Evolutionary conservation across 2,329 filamentous ascomycete genomes (phyloP).

Genomic region (Aspergillus viridinutans): DNA sequence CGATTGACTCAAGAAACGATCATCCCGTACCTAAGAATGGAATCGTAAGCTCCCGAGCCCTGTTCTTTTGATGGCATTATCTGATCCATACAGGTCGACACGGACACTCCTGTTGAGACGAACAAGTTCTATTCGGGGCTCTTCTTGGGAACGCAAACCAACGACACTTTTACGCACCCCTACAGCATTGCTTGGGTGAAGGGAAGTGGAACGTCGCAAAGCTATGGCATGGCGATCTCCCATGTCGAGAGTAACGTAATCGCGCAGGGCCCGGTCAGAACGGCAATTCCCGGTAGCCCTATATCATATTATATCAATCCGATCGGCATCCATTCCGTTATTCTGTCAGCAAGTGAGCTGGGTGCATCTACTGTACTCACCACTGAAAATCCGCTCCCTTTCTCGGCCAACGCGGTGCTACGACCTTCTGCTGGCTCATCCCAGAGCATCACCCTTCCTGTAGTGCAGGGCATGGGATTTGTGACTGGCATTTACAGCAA

Average conservation of each 20-base stretch:
- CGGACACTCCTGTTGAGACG: conserved; percentile 38
- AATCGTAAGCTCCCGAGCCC: conserved; percentile 28
- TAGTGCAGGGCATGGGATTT: conserved; percentile 87
- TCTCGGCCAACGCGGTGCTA: conserved; percentile 66
- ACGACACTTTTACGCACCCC: conserved; percentile 69
- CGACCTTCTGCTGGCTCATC: conserved; percentile 49
- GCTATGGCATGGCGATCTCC: conserved; percentile 73
- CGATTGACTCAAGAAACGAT: conserved; percentile 36
- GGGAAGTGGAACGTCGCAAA: conserved; percentile 58
- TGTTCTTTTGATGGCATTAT: not conserved
- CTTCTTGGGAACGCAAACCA: conserved; percentile 68
- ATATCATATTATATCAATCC: conserved; percentile 75
- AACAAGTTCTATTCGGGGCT: conserved; percentile 72
- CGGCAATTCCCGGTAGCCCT: conserved; percentile 52
- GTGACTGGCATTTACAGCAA: conserved; percentile 73
- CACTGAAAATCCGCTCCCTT: conserved; percentile 50
- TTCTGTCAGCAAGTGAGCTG: conserved; percentile 75
- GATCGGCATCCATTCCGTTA: conserved; percentile 73
- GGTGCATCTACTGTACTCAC: conserved; percentile 54
- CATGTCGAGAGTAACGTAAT: conserved; percentile 67
- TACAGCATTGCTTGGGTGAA: conserved; percentile 67
- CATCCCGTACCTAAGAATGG: conserved; percentile 41
- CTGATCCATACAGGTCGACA: conserved; percentile 24
- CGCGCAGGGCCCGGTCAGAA: conserved; percentile 58
- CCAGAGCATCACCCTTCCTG: conserved; percentile 67